Conservation (phyloP, 108 stramenopile species). For the Pseudonitzschia multistriata region DNA sequence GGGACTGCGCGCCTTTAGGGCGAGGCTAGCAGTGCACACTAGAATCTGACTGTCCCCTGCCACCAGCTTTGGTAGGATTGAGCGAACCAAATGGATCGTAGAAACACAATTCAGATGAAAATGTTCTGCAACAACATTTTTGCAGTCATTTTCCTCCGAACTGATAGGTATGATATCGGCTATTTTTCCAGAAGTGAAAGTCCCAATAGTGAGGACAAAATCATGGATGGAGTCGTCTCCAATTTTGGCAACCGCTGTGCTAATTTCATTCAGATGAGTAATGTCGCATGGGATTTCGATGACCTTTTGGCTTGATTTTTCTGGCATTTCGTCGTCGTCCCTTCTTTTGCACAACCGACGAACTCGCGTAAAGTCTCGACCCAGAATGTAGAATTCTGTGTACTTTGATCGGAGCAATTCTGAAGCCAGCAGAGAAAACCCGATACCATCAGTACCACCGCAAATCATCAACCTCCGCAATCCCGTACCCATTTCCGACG, state of each 20-base stretch:
- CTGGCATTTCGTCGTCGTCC: background rate
- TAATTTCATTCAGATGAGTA: background rate
- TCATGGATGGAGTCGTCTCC: constrained; percentile 2
- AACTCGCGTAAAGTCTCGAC: background rate
- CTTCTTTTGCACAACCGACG: background rate
- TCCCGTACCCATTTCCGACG: background rate
- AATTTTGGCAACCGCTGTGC: background rate
- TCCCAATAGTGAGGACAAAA: background rate
- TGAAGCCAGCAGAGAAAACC: background rate
- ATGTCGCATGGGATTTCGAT: constrained; percentile 12
- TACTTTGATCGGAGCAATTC: constrained; percentile 5
- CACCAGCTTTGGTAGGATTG: background rate
- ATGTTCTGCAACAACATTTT: constrained; percentile 5
- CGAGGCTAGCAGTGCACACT: background rate
- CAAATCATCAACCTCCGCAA: background rate
- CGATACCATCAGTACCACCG: constrained; percentile 9
- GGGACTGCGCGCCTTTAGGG: background rate
- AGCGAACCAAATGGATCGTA: constrained; percentile 9
- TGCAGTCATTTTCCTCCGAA: background rate
- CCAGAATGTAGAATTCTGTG: constrained; percentile 3
- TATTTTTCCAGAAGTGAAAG: background rate
- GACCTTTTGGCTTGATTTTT: background rate
- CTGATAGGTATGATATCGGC: background rate
- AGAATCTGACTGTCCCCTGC: constrained; percentile 10
- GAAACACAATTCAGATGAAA: constrained; percentile 10